Evolutionary conservation across 768 basidiomycete species (phyloP).

Genomic region (Phlebiopsis gigantea): DNA sequence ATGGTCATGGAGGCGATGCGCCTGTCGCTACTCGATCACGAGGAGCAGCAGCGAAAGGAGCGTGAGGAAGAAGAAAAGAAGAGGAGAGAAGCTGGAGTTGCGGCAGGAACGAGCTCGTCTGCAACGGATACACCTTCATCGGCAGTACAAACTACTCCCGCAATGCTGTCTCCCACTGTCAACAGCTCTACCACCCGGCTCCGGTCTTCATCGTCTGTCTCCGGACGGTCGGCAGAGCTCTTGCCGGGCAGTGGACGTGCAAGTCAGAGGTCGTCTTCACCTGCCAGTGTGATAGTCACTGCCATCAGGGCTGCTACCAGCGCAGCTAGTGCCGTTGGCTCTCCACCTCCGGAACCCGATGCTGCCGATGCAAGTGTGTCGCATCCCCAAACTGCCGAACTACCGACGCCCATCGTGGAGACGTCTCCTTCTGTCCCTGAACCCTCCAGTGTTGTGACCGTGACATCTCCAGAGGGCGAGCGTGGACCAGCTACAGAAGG

Average conservation of each 20-base stretch:
- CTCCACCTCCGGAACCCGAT: background rate
- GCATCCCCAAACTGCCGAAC: background rate
- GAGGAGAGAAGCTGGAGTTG: constrained; percentile 27
- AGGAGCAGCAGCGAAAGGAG: constrained; percentile 83
- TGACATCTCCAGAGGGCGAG: background rate
- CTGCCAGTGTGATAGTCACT: constrained; percentile 30
- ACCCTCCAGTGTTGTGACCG: background rate
- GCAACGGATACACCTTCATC: constrained; percentile 11
- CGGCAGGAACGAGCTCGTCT: constrained; percentile 22
- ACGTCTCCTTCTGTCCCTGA: background rate
- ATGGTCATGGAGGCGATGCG: constrained; percentile 99
- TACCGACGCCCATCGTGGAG: background rate
- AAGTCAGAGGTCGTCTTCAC: constrained; percentile 9
- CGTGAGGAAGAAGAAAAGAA: constrained; percentile 62
- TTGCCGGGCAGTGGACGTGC: background rate
- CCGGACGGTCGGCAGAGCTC: constrained; percentile 4
- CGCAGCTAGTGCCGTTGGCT: constrained; percentile 36
- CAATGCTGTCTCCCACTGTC: background rate
- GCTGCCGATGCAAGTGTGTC: background rate
- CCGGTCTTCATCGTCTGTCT: background rate
- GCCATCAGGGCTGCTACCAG: constrained; percentile 38
- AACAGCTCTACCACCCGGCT: background rate
- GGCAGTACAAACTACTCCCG: background rate
- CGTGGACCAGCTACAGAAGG: background rate
- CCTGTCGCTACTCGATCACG: constrained; percentile 88